Percentiles rank a stretch among this genome's conserved stretches.
These are phyloP conservation scores for Adiantum capillusveneris DNA, from an alignment of 75 land plant species.

Conservation along the genomic window DNA sequence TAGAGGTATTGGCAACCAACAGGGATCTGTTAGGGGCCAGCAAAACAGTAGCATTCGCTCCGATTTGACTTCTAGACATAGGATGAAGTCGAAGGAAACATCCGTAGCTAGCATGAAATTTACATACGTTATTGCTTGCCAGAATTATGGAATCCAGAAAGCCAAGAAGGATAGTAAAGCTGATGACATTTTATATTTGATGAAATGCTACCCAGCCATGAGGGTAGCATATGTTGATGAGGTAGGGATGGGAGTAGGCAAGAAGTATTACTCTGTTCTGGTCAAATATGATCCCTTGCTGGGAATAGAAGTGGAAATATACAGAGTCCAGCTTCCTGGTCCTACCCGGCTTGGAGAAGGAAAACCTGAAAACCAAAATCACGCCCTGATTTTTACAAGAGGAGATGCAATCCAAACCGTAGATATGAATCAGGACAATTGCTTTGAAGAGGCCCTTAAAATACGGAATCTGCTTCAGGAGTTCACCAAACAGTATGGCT, in stretches of 20 bases:
- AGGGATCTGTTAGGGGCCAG: too few species aligned
- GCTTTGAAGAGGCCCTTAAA: slow-evolving; percentile 34
- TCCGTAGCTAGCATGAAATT: slow-evolving; percentile 86
- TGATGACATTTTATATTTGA: slow-evolving; percentile 67
- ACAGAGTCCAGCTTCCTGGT: slow-evolving; percentile 27
- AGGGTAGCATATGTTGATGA: slow-evolving; percentile 94
- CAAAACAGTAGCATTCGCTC: too few species aligned
- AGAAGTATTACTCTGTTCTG: too few species aligned
- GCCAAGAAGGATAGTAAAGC: slow-evolving; percentile 58
- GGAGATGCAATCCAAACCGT: slow-evolving; percentile 36
- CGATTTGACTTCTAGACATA: too few species aligned
- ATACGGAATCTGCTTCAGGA: slow-evolving; percentile 34
- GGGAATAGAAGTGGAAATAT: slow-evolving; percentile 28
- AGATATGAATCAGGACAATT: slow-evolving; percentile 38
- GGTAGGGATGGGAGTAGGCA: too few species aligned
- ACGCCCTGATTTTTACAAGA: slow-evolving; percentile 32
- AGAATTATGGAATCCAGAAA: slow-evolving; percentile 89
- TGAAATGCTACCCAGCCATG: slow-evolving; percentile 75
- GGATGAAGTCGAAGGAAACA: too few species aligned
- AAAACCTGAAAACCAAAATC: slow-evolving; percentile 38
- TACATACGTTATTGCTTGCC: slow-evolving; percentile 92
- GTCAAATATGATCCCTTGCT: slow-evolving; percentile 23
- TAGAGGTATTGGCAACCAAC: too few species aligned
- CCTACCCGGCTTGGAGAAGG: slow-evolving; percentile 34
- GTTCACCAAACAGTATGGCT: slow-evolving; percentile 23